phyloP scores from a whole-genome alignment of 345 rosid genomes.

The Hypericum perforatum region DNA sequence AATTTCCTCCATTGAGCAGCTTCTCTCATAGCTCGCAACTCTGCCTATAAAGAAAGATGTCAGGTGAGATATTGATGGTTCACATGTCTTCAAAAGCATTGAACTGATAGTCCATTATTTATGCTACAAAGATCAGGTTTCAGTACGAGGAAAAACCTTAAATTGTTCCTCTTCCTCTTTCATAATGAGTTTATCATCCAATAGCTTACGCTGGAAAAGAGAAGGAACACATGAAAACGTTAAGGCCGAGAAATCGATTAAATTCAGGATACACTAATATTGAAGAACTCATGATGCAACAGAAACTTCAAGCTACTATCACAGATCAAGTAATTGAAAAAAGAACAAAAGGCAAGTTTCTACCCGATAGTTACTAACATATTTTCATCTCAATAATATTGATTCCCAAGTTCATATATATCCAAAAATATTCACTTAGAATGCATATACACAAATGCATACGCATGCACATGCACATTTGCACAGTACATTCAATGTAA shows the following conservation, averaged over 20 bases:
- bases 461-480: no score
- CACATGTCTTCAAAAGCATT: conserved; percentile 6
- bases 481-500: no score
- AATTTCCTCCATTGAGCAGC: conserved; percentile 90
- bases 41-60: conserved; percentile 36
- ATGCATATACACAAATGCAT: no score
- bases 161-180: conserved; percentile 81
- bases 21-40: conserved; percentile 77
- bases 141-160: conserved; percentile 43
- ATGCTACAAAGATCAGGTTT: background rate
- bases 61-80: conserved; percentile 1
- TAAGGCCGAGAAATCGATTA: conserved; percentile 1
- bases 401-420: no score
- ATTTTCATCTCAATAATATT: no score
- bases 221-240: background rate
- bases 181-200: conserved; percentile 84
- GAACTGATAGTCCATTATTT: conserved; percentile 1
- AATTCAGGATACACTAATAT: background rate
- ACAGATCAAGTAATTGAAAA: no score
- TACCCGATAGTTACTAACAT: no score
- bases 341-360: no score
- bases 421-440: no score
- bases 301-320: no score
- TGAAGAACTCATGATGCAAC: no score
- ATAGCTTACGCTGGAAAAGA: conserved; percentile 53